Evolutionary conservation across 2,329 filamentous ascomycete species (phyloP).

Genomic region (Botrytis elliptica): DNA sequence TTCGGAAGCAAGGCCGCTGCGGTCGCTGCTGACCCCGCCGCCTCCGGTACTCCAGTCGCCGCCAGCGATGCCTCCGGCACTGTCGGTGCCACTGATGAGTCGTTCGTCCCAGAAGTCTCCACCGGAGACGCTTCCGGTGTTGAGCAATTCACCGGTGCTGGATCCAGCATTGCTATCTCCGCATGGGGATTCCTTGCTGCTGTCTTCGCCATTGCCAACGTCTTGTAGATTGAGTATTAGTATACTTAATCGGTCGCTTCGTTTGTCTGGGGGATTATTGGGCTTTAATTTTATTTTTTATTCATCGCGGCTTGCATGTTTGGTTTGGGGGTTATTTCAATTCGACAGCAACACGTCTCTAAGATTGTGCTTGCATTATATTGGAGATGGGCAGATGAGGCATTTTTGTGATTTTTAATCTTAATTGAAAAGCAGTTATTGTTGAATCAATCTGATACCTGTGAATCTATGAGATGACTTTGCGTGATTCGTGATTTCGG

Average conservation of each 20-base stretch:
- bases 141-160: constrained; percentile 15
- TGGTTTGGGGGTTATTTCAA: constrained; percentile 2
- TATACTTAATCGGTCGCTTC: background rate
- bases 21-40: background rate
- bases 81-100: background rate
- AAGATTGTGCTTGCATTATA: background rate
- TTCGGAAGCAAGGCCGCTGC: constrained; percentile 15
- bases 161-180: constrained; percentile 2
- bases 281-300: background rate
- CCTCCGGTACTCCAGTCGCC: background rate
- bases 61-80: background rate
- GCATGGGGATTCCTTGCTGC: constrained; percentile 14
- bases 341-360: constrained; percentile 4
- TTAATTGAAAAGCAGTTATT: constrained; percentile 16
- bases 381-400: constrained; percentile 1
- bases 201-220: constrained; percentile 10
- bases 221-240: constrained; percentile 11
- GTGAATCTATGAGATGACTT: background rate
- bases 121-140: background rate
- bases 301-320: background rate
- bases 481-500: background rate
- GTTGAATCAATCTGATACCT: background rate
- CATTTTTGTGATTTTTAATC: constrained; percentile 16
- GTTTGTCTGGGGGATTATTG: background rate
- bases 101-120: background rate